Percentiles rank a stretch among this genome's conserved stretches.
Evolutionary conservation across 768 basidiomycete genomes (phyloP).

Genomic region (Leucosporidium yakuticum): DNA sequence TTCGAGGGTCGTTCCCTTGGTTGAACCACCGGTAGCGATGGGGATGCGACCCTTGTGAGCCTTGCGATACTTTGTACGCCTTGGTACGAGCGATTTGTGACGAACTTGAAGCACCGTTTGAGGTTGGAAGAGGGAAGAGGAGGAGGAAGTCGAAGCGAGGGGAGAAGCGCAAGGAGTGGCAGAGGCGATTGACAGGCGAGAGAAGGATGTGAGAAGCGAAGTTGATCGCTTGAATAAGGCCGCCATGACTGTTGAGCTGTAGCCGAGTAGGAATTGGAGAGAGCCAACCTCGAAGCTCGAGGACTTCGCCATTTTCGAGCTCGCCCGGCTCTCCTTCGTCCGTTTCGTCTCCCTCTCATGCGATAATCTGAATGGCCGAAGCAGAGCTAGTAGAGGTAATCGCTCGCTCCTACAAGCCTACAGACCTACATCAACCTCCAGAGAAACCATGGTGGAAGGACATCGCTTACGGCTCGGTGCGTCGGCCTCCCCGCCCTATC

Average conservation of each 20-base stretch:
- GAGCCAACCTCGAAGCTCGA: background rate
- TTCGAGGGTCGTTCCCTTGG: constrained; percentile 83
- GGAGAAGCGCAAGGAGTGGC: background rate
- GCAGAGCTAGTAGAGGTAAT: no score
- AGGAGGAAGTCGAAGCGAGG: background rate
- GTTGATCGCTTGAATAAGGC: constrained; percentile 2
- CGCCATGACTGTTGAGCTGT: constrained; percentile 3
- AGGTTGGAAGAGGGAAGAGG: constrained; percentile 15
- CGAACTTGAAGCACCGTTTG: constrained; percentile 44
- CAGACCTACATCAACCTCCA: no score
- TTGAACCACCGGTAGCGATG: constrained; percentile 81
- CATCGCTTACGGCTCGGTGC: constrained; percentile 35
- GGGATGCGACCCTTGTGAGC: constrained; percentile 85
- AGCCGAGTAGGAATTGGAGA: background rate
- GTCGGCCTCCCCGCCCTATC: no score
- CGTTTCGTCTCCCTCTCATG: no score
- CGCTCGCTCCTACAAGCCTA: no score
- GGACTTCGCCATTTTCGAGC: no score
- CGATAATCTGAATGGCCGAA: no score
- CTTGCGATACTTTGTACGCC: constrained; percentile 73
- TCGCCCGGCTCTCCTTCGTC: no score
- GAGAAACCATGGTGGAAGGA: constrained; percentile 28
- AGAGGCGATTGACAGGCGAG: constrained; percentile 20
- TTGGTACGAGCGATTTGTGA: constrained; percentile 58
- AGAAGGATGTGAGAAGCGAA: constrained; percentile 37